Base-by-base conservation (phyloP, 768 basidiomycete genomes). In the Xerocomellus amylosporus region DNA sequence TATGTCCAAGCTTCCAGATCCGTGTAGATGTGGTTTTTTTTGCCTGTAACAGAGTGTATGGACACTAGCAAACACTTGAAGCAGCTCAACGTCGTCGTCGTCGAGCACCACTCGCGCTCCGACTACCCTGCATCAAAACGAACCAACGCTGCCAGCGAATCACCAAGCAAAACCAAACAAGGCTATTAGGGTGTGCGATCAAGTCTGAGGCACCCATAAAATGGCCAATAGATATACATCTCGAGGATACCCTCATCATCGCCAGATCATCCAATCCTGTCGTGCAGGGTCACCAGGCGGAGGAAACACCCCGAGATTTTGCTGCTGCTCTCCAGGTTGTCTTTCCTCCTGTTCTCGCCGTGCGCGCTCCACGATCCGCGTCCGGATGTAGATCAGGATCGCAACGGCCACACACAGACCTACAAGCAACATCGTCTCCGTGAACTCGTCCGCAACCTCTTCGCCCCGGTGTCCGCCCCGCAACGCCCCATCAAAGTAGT, bases 371-470 rank as follows among this genome's bases (percentile, higher is more conserved):
- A 87, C 82, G 62, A 90, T 87, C 53, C 89, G 81, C 14, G 88
- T 88, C 56, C 92, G 83, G 53, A 91, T 74, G 68, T 90, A 93
- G 46, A 93, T 77, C 60, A 94, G 75, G 40, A 85, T 73, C 36
- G 88, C 88, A 47, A 93, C 86, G 20, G 82, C 73, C 24, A 88
- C 71, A 64, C 89, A 90, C 26, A 96, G 74, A 39, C 82, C 69
- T 4, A 94, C 79, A 40, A 95, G 77, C 37, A 93, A 68, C 74
- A 91, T 79, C 24, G 89, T 95, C 75, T 95, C 93, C 31, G 73
- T 74, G 53, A 91, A 84, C 60, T 92, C 90, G 55, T 91, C 84
- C 15, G 67, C 70, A 1, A 81, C 83, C n/a, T 78, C 82, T 19
- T 87, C 84, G 15, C 82, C 85, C 14, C 84, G 79, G 46, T 79